Evolutionary conservation across 176 grass and related monocot species (phyloP).

Genomic region (Carex littledalei): DNA sequence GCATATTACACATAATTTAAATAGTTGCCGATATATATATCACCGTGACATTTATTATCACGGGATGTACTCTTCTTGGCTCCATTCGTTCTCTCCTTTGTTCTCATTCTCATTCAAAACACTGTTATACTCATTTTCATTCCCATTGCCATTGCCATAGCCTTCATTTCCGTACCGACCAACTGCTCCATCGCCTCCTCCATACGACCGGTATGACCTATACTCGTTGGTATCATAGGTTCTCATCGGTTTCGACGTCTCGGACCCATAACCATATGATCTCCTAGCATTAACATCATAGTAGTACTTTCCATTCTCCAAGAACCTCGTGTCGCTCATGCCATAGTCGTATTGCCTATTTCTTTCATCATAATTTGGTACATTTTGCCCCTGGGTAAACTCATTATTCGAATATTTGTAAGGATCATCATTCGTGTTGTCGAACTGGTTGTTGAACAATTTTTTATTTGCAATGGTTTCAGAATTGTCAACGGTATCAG

Average conservation of each 20-base stretch:
- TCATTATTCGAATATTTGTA: neutral
- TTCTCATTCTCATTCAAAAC: conserved; percentile 7
- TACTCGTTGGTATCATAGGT: conserved; percentile 1
- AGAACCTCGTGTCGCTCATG: conserved; percentile 37
- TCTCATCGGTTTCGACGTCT: neutral
- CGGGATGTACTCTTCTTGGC: conserved; percentile 23
- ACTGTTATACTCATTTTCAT: conserved; percentile 18
- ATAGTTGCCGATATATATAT: neutral
- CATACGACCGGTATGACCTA: neutral
- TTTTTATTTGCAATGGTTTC: neutral
- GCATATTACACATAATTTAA: neutral
- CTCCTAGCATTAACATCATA: conserved; percentile 28
- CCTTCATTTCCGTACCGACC: conserved; percentile 5
- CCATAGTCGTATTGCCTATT: conserved; percentile 22
- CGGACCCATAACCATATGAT: neutral
- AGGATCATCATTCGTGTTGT: neutral
- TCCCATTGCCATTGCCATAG: conserved; percentile 24
- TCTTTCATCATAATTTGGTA: neutral
- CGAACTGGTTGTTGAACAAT: neutral
- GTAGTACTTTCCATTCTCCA: conserved; percentile 38
- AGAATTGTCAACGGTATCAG: neutral
- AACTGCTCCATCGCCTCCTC: neutral
- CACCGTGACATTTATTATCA: neutral
- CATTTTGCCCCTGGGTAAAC: neutral
- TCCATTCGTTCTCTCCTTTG: conserved; percentile 1